These are phyloP conservation scores for Tricholoma matsutake DNA, from an alignment of 768 basidiomycete genomes.

Conservation along the genomic window DNA sequence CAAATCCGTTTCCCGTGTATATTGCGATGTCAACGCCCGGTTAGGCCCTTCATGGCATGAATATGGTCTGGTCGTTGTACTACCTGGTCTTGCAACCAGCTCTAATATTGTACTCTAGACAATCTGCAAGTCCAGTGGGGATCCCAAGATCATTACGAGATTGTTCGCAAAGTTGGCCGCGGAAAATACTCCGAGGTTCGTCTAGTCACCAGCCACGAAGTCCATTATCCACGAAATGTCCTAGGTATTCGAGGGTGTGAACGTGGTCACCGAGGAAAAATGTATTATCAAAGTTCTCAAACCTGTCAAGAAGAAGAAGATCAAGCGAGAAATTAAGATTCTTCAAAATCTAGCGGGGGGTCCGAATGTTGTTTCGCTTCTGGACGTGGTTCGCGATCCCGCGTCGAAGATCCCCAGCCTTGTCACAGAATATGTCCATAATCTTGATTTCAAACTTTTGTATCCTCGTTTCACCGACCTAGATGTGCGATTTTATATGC, in stretches of 20 bases:
- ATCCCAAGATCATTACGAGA: conserved; percentile 95
- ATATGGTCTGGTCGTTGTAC: conserved; percentile 62
- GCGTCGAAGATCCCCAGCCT: conserved; percentile 96
- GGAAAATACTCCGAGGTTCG: conserved; percentile 93
- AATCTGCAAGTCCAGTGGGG: conserved; percentile 98
- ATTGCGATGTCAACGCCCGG: conserved; percentile 83
- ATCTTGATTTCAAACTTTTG: conserved; percentile 94
- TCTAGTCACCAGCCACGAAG: conserved; percentile 6
- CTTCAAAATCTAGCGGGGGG: conserved; percentile 95
- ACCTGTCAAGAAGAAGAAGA: conserved; percentile 99
- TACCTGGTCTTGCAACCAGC: conserved; percentile 10
- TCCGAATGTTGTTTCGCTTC: conserved; percentile 87
- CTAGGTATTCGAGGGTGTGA: conserved; percentile 91
- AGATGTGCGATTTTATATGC: conserved; percentile 96
- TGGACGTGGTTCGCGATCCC: conserved; percentile 95
- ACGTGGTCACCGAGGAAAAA: conserved; percentile 87
- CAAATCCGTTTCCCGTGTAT: conserved; percentile 83
- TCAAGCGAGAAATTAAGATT: conserved; percentile 98
- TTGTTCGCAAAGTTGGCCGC: conserved; percentile 92
- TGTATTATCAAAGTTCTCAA: conserved; percentile 99
- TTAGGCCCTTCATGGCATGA: conserved; percentile 92
- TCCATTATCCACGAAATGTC: conserved; percentile 10
- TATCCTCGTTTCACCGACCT: conserved; percentile 95
- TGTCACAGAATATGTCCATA: conserved; percentile 97
- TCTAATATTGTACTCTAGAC: conserved; percentile 48